Percentiles rank a stretch among this genome's conserved stretches.
Evolutionary conservation across 1,284 basidiomycete species (phyloP).

Genomic region (Coriolopsis trogii): DNA sequence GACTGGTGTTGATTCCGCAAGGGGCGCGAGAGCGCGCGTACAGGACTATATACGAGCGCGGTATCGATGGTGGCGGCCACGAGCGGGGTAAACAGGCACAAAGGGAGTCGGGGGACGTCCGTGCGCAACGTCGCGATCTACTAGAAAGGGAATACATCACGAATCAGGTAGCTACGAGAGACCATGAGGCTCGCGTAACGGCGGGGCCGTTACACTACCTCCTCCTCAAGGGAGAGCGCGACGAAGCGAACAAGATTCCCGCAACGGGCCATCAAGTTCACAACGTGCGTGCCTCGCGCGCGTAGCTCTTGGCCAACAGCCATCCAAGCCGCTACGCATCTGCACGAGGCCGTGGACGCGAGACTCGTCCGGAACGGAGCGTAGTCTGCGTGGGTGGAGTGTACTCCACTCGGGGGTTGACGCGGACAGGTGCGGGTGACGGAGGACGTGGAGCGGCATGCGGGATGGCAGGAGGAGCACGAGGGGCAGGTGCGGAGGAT

Average conservation of each 20-base stretch:
- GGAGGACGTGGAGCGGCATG: no score
- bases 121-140: no score
- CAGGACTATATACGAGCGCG: no score
- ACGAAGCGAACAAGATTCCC: neutral
- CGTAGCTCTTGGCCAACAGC: neutral
- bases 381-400: constrained; percentile 11
- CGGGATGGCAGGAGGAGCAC: constrained; percentile 5
- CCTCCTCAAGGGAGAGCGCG: constrained; percentile 11
- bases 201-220: constrained; percentile 6
- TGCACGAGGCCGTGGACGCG: constrained; percentile 3
- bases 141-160: no score
- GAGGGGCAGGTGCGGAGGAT: constrained; percentile 2
- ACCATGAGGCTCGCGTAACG: neutral
- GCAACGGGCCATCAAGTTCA: neutral
- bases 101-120: no score
- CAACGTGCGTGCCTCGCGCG: neutral
- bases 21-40: no score
- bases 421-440: neutral
- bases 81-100: no score
- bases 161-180: no score
- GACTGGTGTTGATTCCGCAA: no score
- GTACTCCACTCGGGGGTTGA: constrained; percentile 8
- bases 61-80: no score
- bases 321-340: constrained; percentile 9
- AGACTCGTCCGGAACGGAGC: constrained; percentile 15